Base-by-base conservation (phyloP, 140 eudicot genomes). In the Stevia rebaudiana region DNA sequence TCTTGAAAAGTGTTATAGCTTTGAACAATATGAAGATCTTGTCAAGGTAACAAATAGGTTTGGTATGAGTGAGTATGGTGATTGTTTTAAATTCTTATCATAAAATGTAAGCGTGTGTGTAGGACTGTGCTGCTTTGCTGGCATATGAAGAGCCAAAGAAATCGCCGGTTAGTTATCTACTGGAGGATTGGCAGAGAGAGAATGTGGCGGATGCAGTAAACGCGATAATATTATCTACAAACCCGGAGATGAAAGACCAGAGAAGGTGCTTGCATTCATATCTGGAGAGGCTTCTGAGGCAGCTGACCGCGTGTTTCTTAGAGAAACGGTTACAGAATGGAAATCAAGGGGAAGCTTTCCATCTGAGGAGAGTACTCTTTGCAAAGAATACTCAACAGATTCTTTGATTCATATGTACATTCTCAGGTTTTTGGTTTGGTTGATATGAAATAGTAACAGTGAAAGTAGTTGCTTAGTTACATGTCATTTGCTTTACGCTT, bases 121-220 rank as follows among this genome's bases (percentile, higher is more conserved):
- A 92, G 98, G 98, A 92, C 56, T 83, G 87, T 77, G 89, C 88
- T 43, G 87, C 88, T 43, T 64, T 92, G 70, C 68, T 92, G 80
- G 98, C 94, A 30, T 92, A 85, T 46, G 90, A 75, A 50, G 76
- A 88, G 6, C 96, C 98, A 11, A 68, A 43, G 51, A 79, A 80
- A 63, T 88, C 96, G 5, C 6, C 94, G 5, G 80, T 88, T 42
- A 95, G 98, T 11, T 86, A 92, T 74, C 83, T 92, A 35, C 81
- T 92, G n/a, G 77, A 68, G 71, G 88, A 85, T 0, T 68, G 94
- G 17, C 98, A 92, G 69, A 76, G 89, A 66, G 96, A 88, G 46
- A 78, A 83, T 9, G 89, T 92, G 65, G 98, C 98, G 0, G 98
- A 92, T 81, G 89, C 95, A 33, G 86, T 85, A 11, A 92, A 92